phyloP scores from a whole-genome alignment of 129 eudicot genomes.

The Pseudognaphalium luteoalbum region DNA sequence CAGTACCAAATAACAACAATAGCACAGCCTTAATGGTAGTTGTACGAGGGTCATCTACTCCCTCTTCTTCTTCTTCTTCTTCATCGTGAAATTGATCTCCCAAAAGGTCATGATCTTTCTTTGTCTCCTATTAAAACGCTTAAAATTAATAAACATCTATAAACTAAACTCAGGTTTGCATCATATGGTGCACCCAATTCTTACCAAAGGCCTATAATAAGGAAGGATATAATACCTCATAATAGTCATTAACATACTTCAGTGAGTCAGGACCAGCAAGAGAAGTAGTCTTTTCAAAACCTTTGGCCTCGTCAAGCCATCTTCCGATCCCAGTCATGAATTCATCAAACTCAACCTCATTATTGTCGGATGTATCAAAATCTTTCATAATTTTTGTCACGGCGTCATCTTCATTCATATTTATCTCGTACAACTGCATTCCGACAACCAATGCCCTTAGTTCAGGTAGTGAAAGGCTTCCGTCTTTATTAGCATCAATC shows the following conservation, averaged over 20 bases:
- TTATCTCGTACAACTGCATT: slow-evolving; percentile 61
- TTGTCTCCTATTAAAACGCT: slow-evolving; percentile 48
- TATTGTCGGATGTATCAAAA: slow-evolving; percentile 55
- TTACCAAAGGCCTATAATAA: background rate
- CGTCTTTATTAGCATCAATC: slow-evolving; percentile 58
- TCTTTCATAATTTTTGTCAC: slow-evolving; percentile 62
- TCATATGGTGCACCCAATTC: background rate
- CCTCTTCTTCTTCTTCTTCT: slow-evolving; percentile 61
- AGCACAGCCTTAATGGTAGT: slow-evolving; percentile 70
- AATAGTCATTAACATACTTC: slow-evolving; percentile 55
- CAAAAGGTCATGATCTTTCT: slow-evolving; percentile 60
- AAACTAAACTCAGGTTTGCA: background rate
- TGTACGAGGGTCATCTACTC: slow-evolving; percentile 50
- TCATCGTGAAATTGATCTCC: slow-evolving; percentile 50
- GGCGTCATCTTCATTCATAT: slow-evolving; percentile 57
- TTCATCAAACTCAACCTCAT: slow-evolving; percentile 43
- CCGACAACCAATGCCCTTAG: slow-evolving; percentile 71
- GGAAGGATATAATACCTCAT: slow-evolving; percentile 39
- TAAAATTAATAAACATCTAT: background rate
- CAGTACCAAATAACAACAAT: slow-evolving; percentile 67
- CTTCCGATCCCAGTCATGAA: slow-evolving; percentile 54
- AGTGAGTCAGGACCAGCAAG: slow-evolving; percentile 48
- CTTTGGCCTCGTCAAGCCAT: slow-evolving; percentile 74
- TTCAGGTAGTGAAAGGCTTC: slow-evolving; percentile 52
- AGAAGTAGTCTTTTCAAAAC: slow-evolving; percentile 33